Conservation (phyloP, 2,329 filamentous ascomycete species). For the Pestalotiopsis fici region DNA sequence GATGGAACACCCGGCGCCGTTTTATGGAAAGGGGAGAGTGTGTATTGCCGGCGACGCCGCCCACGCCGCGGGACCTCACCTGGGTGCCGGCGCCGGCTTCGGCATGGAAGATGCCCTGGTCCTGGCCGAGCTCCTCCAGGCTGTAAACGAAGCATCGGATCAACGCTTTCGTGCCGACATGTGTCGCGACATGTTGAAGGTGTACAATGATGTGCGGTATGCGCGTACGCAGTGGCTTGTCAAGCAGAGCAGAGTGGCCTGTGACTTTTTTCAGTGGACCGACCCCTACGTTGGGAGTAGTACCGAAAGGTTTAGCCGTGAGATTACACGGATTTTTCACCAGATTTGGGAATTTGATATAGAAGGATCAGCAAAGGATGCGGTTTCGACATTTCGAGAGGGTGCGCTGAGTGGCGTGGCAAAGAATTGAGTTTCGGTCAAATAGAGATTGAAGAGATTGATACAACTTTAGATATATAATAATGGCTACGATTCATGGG, state of each 20-base stretch:
- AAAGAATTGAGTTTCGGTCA: background rate
- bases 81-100: slow-evolving; percentile 56
- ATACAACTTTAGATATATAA: too few species aligned
- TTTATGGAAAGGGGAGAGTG: slow-evolving; percentile 43
- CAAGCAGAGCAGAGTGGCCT: slow-evolving; percentile 26
- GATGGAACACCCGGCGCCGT: slow-evolving; percentile 43
- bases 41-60: slow-evolving; percentile 58
- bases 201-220: slow-evolving; percentile 28
- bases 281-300: slow-evolving; percentile 19
- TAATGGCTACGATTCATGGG: too few species aligned
- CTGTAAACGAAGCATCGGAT: background rate
- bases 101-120: slow-evolving; percentile 56
- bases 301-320: slow-evolving; percentile 19
- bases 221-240: slow-evolving; percentile 31
- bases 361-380: slow-evolving; percentile 23
- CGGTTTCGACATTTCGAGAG: slow-evolving; percentile 14
- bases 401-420: background rate
- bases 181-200: slow-evolving; percentile 23
- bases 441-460: background rate
- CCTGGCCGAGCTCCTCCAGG: slow-evolving; percentile 36
- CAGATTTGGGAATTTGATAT: slow-evolving; percentile 31
- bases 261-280: slow-evolving; percentile 30
- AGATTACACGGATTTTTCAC: slow-evolving; percentile 21
- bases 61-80: slow-evolving; percentile 55
- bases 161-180: slow-evolving; percentile 14